Evolutionary conservation across 495 filamentous ascomycete species (phyloP).

Genomic region (Lophiostoma macrostomum): DNA sequence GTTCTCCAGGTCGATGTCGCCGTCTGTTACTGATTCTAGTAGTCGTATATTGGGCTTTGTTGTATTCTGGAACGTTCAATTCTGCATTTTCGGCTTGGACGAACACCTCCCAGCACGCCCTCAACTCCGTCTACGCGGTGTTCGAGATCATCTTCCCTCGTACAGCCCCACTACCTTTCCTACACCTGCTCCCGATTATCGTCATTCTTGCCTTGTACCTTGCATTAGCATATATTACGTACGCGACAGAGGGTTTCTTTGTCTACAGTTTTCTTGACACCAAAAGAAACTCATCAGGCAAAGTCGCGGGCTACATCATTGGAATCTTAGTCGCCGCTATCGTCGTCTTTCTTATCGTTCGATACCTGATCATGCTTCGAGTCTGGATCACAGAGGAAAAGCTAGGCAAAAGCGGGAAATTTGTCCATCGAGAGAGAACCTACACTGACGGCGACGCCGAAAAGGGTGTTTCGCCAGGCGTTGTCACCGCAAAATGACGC

Average conservation of each 20-base stretch:
- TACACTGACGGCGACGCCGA: slow-evolving; percentile 7
- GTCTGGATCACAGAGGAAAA: slow-evolving; percentile 53
- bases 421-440: background rate
- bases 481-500: slow-evolving; percentile 12
- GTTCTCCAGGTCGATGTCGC: slow-evolving; percentile 17
- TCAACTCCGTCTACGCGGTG: slow-evolving; percentile 69
- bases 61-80: slow-evolving; percentile 52
- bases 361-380: slow-evolving; percentile 51
- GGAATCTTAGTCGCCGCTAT: slow-evolving; percentile 63
- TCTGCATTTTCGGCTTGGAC: slow-evolving; percentile 57
- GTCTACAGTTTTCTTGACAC: slow-evolving; percentile 72
- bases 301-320: slow-evolving; percentile 56
- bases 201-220: slow-evolving; percentile 68
- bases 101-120: slow-evolving; percentile 70
- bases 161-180: slow-evolving; percentile 53
- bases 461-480: slow-evolving; percentile 12
- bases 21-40: slow-evolving; percentile 26
- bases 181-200: slow-evolving; percentile 57
- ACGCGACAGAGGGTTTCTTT: slow-evolving; percentile 67
- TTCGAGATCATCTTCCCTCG: slow-evolving; percentile 69
- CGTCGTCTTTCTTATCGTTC: slow-evolving; percentile 59
- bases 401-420: slow-evolving; percentile 48
- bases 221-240: slow-evolving; percentile 68
- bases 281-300: slow-evolving; percentile 37
- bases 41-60: slow-evolving; percentile 60